Percentiles rank a stretch among this genome's conserved stretches.
Conservation (phyloP, 2,329 filamentous ascomycete genomes). For the Hypoxylon sp. region DNA sequence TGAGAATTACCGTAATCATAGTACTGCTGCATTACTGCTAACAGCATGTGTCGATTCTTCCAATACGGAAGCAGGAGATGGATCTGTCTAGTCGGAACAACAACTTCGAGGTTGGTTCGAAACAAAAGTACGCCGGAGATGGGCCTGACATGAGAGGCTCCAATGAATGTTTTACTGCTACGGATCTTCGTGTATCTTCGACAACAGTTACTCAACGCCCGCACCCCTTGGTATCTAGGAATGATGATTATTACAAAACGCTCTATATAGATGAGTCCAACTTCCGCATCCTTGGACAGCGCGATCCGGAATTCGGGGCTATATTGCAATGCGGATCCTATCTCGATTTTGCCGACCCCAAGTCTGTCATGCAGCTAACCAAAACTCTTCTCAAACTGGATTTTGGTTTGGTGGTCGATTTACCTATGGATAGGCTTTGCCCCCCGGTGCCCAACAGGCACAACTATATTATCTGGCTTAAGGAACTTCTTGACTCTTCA, state of each 20-base stretch:
- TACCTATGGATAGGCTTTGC: slow-evolving; percentile 86
- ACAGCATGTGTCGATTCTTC: slow-evolving; percentile 15
- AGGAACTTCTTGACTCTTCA: slow-evolving; percentile 82
- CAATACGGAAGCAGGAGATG: slow-evolving; percentile 25
- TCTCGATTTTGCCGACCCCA: slow-evolving; percentile 85
- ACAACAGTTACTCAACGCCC: background rate
- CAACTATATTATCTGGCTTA: slow-evolving; percentile 93
- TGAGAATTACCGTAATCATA: background rate
- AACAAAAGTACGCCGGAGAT: slow-evolving; percentile 48
- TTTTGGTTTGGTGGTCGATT: slow-evolving; percentile 78
- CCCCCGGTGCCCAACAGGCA: slow-evolving; percentile 85
- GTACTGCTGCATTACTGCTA: background rate
- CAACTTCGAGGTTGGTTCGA: slow-evolving; percentile 34
- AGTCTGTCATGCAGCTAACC: slow-evolving; percentile 84
- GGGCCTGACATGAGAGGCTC: slow-evolving; percentile 23
- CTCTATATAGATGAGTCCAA: slow-evolving; percentile 50
- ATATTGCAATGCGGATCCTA: slow-evolving; percentile 58
- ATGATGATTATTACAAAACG: slow-evolving; percentile 48
- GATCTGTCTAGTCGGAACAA: slow-evolving; percentile 2
- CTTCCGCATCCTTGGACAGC: slow-evolving; percentile 47
- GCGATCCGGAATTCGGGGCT: slow-evolving; percentile 48
- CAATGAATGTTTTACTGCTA: slow-evolving; percentile 1
- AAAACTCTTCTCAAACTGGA: slow-evolving; percentile 82
- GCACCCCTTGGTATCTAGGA: background rate
- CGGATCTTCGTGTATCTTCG: background rate